A percentile compares a stretch with the other conserved stretches of the same genome.
Conservation (phyloP, 2,329 filamentous ascomycete species). For the Coccinonectria pachysandricola region DNA sequence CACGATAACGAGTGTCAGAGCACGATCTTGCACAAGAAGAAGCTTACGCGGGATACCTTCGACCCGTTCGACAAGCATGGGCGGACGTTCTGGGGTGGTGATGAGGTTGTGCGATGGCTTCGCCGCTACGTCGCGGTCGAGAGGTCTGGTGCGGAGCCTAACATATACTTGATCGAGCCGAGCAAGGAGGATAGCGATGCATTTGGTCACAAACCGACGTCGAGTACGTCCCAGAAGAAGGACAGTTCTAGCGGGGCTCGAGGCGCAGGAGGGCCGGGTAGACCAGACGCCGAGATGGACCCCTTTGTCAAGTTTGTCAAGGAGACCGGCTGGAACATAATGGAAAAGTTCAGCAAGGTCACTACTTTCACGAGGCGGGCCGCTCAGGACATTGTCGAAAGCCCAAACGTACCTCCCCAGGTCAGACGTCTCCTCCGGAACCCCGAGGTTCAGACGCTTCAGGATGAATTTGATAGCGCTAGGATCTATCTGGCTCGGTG, state of each 20-base stretch:
- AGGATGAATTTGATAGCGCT: slow-evolving; percentile 96
- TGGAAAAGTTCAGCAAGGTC: slow-evolving; percentile 95
- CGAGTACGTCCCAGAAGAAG: slow-evolving; percentile 15
- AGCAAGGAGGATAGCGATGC: slow-evolving; percentile 71
- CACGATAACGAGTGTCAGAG: slow-evolving; percentile 95
- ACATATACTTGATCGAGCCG: slow-evolving; percentile 84
- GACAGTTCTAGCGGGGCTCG: slow-evolving; percentile 23
- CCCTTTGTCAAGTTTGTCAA: slow-evolving; percentile 89
- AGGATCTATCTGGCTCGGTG: slow-evolving; percentile 88
- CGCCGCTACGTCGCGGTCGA: slow-evolving; percentile 76
- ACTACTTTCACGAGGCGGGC: slow-evolving; percentile 91
- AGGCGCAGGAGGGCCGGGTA: slow-evolving; percentile 27
- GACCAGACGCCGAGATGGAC: slow-evolving; percentile 69
- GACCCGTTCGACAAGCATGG: slow-evolving; percentile 81
- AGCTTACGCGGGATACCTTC: slow-evolving; percentile 70
- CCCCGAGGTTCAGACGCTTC: slow-evolving; percentile 86
- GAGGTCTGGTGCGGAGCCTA: slow-evolving; percentile 75
- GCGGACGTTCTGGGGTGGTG: slow-evolving; percentile 93
- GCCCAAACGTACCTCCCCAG: slow-evolving; percentile 82
- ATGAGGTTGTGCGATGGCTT: slow-evolving; percentile 88
- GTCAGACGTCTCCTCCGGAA: slow-evolving; percentile 76
- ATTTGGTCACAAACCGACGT: slow-evolving; percentile 58
- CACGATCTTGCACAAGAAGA: slow-evolving; percentile 89
- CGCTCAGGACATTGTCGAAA: slow-evolving; percentile 84
- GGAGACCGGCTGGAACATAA: slow-evolving; percentile 88